These are phyloP conservation scores for Sistotremastrum niveocremeum DNA, from an alignment of 768 basidiomycete genomes.

Conservation along the genomic window DNA sequence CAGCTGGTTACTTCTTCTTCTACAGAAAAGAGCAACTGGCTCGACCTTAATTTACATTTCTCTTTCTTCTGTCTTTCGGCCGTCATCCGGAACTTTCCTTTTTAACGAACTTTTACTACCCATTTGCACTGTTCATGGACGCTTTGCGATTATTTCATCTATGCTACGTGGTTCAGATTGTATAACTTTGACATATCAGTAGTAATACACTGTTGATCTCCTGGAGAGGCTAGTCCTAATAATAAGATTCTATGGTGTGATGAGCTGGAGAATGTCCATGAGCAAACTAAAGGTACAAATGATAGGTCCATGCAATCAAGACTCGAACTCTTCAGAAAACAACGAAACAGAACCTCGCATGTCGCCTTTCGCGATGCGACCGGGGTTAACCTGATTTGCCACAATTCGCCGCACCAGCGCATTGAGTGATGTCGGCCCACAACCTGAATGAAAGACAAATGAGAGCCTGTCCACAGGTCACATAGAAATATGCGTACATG, in stretches of 20 bases:
- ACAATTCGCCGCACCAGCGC: slow-evolving; percentile 54
- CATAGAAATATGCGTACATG: slow-evolving; percentile 35
- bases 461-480: neutral
- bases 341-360: slow-evolving; percentile 45
- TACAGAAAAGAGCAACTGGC: no score
- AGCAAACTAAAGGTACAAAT: neutral
- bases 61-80: no score
- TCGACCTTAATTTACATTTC: no score
- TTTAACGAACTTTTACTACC: no score
- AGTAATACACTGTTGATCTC: neutral
- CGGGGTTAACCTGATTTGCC: slow-evolving; percentile 44
- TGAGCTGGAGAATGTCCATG: neutral
- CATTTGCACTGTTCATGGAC: no score
- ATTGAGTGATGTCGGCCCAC: slow-evolving; percentile 60
- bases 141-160: no score
- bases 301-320: slow-evolving; percentile 19
- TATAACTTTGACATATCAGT: neutral
- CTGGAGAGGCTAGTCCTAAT: neutral
- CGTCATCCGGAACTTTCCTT: no score
- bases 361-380: slow-evolving; percentile 38
- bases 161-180: no score
- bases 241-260: neutral
- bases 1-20: no score
- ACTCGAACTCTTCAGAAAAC: slow-evolving; percentile 56
- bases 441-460: slow-evolving; percentile 29